A percentile compares a stretch with the other conserved stretches of the same genome.
Conservation (phyloP, 1,284 basidiomycete genomes). For the Porogramme epimiltina region DNA sequence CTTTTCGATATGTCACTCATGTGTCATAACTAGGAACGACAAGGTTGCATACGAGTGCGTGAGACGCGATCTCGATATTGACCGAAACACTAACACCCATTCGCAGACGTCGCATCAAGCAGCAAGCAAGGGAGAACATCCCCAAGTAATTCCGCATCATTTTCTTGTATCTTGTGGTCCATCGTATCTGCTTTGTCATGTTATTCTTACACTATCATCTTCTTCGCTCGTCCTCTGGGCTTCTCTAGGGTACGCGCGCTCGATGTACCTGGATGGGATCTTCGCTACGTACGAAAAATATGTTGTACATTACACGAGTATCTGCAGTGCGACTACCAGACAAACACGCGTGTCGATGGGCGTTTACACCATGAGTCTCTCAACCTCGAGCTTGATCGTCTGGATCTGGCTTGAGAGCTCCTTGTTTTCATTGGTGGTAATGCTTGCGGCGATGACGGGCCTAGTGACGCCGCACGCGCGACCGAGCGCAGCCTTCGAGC, state of each 20-base stretch:
- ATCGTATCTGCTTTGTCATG: conserved; percentile 11
- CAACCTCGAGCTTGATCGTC: conserved; percentile 87
- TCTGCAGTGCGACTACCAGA: background rate
- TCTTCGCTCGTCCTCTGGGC: conserved; percentile 1
- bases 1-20: conserved; percentile 1
- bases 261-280: background rate
- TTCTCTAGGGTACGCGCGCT: background rate
- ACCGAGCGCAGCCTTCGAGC: conserved; percentile 92
- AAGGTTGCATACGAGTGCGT: conserved; percentile 86
- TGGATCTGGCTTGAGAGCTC: conserved; percentile 92
- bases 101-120: conserved; percentile 69
- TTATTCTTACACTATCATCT: conserved; percentile 23
- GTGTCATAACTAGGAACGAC: conserved; percentile 68
- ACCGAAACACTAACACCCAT: conserved; percentile 9
- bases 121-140: conserved; percentile 84
- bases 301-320: conserved; percentile 1
- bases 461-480: conserved; percentile 95
- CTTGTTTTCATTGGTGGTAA: conserved; percentile 95
- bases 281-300: conserved; percentile 4
- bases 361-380: conserved; percentile 59
- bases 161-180: conserved; percentile 13
- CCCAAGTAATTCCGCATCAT: conserved; percentile 58
- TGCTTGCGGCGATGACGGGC: conserved; percentile 93
- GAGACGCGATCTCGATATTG: background rate
- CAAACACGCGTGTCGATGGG: background rate